A percentile compares a stretch with the other conserved stretches of the same genome.
Evolutionary conservation across 176 grass and related monocot species (phyloP).

Genomic region (Paspalum notatum): DNA sequence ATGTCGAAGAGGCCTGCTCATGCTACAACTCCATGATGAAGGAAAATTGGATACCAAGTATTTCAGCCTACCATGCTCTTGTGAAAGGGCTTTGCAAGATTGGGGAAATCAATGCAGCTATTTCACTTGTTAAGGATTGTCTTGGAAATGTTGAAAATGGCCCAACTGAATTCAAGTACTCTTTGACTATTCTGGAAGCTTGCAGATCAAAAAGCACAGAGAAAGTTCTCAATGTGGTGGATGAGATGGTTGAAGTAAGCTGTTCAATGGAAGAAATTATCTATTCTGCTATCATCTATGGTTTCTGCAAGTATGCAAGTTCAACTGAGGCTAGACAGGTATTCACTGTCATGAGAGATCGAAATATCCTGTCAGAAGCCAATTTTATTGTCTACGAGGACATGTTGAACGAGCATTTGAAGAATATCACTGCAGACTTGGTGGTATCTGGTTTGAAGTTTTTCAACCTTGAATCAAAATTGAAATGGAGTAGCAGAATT

Average conservation of each 20-base stretch:
- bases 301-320: conserved; percentile 93
- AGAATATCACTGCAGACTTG: conserved; percentile 78
- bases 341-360: conserved; percentile 68
- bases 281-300: conserved; percentile 84
- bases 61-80: conserved; percentile 70
- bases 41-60: conserved; percentile 62
- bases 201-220: conserved; percentile 74
- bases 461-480: conserved; percentile 75
- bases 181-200: conserved; percentile 74
- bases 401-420: conserved; percentile 83
- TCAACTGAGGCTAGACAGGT: conserved; percentile 81
- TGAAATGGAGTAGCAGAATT: conserved; percentile 58
- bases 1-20: conserved; percentile 76
- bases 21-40: conserved; percentile 83
- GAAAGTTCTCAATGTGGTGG: conserved; percentile 67
- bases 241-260: conserved; percentile 80
- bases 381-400: conserved; percentile 87
- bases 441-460: conserved; percentile 93
- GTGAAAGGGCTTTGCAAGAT: conserved; percentile 85
- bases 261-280: conserved; percentile 74
- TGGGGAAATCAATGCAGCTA: conserved; percentile 67
- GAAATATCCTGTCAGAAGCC: conserved; percentile 63
- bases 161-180: conserved; percentile 94
- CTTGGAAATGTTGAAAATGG: conserved; percentile 84
- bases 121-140: conserved; percentile 79